Conservation (phyloP, 2,329 filamentous ascomycete genomes). For the Curvularia verruculosa region DNA sequence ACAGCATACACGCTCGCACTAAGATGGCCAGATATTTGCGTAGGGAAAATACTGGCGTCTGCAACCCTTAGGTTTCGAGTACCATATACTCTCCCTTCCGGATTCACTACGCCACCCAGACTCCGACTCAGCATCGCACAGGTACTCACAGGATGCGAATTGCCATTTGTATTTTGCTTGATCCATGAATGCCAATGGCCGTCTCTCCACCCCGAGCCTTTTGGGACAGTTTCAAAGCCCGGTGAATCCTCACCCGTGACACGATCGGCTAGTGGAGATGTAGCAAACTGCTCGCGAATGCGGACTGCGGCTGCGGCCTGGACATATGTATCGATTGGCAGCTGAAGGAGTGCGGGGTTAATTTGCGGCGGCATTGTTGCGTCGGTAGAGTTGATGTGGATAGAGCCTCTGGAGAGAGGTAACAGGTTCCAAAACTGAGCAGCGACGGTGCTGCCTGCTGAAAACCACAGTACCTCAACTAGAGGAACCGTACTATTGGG, state of each 20-base stretch:
- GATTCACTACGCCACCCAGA: constrained; percentile 46
- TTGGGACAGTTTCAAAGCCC: constrained; percentile 29
- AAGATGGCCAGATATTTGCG: constrained; percentile 46
- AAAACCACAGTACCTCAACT: constrained; percentile 55
- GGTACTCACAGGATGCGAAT: constrained; percentile 44
- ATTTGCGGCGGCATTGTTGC: constrained; percentile 47
- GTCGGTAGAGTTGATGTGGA: constrained; percentile 42
- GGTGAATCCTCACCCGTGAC: constrained; percentile 31
- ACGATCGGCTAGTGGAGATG: constrained; percentile 31
- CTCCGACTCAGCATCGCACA: constrained; percentile 43
- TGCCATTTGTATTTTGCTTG: constrained; percentile 25
- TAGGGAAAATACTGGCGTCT: constrained; percentile 47
- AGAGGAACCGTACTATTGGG: constrained; percentile 50
- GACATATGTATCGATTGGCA: constrained; percentile 47
- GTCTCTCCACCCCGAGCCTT: constrained; percentile 23
- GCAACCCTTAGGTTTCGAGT: constrained; percentile 45
- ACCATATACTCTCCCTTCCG: constrained; percentile 42
- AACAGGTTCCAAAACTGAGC: constrained; percentile 50
- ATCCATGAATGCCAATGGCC: constrained; percentile 34
- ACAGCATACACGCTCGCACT: constrained; percentile 47
- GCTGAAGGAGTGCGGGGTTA: constrained; percentile 52
- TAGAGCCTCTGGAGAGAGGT: constrained; percentile 44
- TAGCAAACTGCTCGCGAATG: constrained; percentile 39
- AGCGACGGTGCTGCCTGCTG: constrained; percentile 37
- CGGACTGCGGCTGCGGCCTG: constrained; percentile 45